Base-by-base conservation (phyloP, 306 rosid species). In the Urtica urens region DNA sequence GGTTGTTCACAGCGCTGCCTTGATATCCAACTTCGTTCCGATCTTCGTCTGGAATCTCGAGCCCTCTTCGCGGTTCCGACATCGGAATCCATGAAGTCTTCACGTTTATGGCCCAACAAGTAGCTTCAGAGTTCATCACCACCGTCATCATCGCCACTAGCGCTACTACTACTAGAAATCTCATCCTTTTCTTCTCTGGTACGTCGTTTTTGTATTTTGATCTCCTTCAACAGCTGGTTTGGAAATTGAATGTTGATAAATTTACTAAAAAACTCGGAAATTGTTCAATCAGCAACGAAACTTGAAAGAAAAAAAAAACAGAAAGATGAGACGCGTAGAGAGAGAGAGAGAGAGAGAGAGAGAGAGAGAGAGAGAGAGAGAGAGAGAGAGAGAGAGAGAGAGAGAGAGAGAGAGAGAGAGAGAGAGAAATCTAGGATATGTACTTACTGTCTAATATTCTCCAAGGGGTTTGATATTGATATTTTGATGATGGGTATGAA, bases 1-100 rank as follows among this genome's bases (percentile, higher is more conserved):
- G 77, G 43, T 61, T 66, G 34, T 46, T 61, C 25, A 37, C 27
- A 29, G 43, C 31, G 26, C 37, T 46, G 21, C 51, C 55, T 6
- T 67, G 60, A 31, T 46, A 50, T 15, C 19, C 63, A 39, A 23
- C 45, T 19, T 46, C 24, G 10, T 0, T 38, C 42, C 44, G 35
- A 7, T 27, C 68, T n/a, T 14, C 53, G 7, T 46, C 46, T n/a
- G n/a, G n/a, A n/a, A n/a, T n/a, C n/a, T n/a, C n/a, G n/a, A n/a
- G 34, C n/a, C 55, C 7, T 45, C 50, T 44, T 49, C 37, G 1
- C 7, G 16, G 52, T 59, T 50, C 50, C 10, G 20, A 15, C 55
- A 1, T 27, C 19, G 49, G 49, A 15, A 23, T 16, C 12, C 16
- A 20, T 5, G 11, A 15, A 19, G 31, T 5, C 48, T 29, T 67